Evolutionary conservation across 495 filamentous ascomycete genomes (phyloP).

Genomic region (Lasiosphaeriaceae sp.): DNA sequence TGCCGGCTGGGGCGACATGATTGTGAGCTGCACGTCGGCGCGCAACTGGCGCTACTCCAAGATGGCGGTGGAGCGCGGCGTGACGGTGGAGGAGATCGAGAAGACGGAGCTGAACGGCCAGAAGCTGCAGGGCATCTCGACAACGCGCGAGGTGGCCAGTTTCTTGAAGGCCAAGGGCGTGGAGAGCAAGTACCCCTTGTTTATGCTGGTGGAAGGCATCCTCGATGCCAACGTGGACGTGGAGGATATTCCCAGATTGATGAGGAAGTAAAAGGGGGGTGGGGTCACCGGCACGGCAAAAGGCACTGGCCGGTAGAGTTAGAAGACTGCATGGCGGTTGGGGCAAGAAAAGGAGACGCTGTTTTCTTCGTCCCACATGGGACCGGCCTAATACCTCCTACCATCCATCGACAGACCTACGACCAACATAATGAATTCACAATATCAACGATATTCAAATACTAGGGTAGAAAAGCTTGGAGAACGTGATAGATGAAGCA

Average conservation of each 20-base stretch:
- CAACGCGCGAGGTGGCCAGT: slow-evolving; percentile 81
- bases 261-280: slow-evolving; percentile 42
- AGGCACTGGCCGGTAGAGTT: not conserved
- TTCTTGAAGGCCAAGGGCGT: slow-evolving; percentile 75
- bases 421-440: slow-evolving; percentile 2
- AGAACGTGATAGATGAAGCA: too few species aligned
- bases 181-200: slow-evolving; percentile 84
- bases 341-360: not conserved
- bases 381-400: slow-evolving; percentile 1
- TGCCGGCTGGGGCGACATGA: slow-evolving; percentile 92
- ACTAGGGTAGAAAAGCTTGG: too few species aligned
- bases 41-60: slow-evolving; percentile 93
- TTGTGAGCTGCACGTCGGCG: slow-evolving; percentile 87
- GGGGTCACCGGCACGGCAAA: not conserved
- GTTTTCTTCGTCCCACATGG: slow-evolving; percentile 12
- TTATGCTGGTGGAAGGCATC: slow-evolving; percentile 76
- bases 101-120: slow-evolving; percentile 89
- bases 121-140: slow-evolving; percentile 91
- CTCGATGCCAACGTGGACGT: slow-evolving; percentile 55
- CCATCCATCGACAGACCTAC: not conserved
- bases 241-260: slow-evolving; percentile 58
- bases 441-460: too few species aligned
- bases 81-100: slow-evolving; percentile 84
- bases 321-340: not conserved
- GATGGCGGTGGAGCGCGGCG: slow-evolving; percentile 74